phyloP scores from a whole-genome alignment of 345 rosid species.

The Gossypium sturtianum region DNA sequence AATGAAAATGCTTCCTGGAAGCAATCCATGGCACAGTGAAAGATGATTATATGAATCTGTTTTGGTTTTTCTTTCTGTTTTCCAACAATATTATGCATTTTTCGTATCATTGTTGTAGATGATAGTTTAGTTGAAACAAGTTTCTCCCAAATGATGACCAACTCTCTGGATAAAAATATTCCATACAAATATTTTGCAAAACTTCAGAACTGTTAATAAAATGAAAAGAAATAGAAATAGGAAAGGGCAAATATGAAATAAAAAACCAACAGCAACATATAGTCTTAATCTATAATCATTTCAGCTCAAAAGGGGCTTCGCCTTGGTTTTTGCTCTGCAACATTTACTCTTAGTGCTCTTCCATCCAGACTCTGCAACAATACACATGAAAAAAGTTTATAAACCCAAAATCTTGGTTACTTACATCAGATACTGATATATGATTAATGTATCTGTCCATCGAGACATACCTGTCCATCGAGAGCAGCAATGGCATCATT shows the following conservation, averaged over 20 bases:
- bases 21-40: background rate
- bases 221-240: background rate
- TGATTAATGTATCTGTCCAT: slow-evolving; percentile 45
- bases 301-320: slow-evolving; percentile 41
- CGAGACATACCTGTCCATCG: slow-evolving; percentile 88
- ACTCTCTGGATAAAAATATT: too few species aligned
- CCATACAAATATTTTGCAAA: background rate
- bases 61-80: background rate
- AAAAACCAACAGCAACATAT: slow-evolving; percentile 6
- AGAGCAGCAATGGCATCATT: slow-evolving; percentile 92
- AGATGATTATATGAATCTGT: background rate
- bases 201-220: background rate
- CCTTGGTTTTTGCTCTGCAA: slow-evolving; percentile 75
- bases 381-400: background rate
- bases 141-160: too few species aligned
- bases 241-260: background rate
- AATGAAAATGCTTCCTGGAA: background rate
- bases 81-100: background rate
- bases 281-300: slow-evolving; percentile 8
- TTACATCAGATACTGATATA: slow-evolving; percentile 23
- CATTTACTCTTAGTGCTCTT: slow-evolving; percentile 80
- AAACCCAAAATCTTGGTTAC: background rate
- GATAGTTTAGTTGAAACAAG: background rate
- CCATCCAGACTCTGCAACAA: slow-evolving; percentile 70
- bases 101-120: background rate